Conservation (phyloP, 257 asterid species). For the Solanum bulbocastanum region DNA sequence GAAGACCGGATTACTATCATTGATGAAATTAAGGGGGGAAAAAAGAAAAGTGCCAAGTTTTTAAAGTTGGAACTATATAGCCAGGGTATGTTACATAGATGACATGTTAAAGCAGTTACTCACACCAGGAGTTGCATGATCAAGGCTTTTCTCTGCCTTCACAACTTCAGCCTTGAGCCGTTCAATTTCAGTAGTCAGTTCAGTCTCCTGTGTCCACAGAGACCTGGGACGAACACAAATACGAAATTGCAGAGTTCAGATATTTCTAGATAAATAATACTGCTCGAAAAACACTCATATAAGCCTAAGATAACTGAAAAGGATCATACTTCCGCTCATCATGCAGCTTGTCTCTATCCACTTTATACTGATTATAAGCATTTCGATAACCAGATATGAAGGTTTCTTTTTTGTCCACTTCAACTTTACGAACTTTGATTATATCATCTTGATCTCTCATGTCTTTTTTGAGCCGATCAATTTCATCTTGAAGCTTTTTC, state of each 20-base stretch:
- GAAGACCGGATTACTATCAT: background rate
- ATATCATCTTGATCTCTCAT: conserved; percentile 57
- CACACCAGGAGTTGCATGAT: conserved; percentile 97
- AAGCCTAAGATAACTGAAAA: conserved; percentile 5
- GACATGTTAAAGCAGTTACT: conserved; percentile 17
- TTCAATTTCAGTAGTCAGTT: conserved; percentile 68
- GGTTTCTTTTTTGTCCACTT: conserved; percentile 50
- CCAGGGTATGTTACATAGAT: background rate
- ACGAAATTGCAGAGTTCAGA: conserved; percentile 14
- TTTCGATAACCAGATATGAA: conserved; percentile 68
- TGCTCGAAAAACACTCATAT: background rate
- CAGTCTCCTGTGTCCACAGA: conserved; percentile 78
- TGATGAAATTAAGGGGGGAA: background rate
- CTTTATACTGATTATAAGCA: conserved; percentile 54
- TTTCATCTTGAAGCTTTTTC: conserved; percentile 64
- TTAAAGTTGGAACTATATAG: background rate
- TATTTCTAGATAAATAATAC: background rate
- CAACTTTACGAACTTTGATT: conserved; percentile 54
- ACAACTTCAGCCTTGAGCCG: conserved; percentile 73
- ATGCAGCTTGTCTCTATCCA: conserved; percentile 67
- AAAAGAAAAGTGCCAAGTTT: background rate
- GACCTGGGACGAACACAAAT: conserved; percentile 33
- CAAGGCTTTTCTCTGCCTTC: conserved; percentile 94
- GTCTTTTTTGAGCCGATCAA: conserved; percentile 64
- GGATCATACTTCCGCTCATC: conserved; percentile 77